These are phyloP conservation scores for Cordyceps cicadae DNA, from an alignment of 2,329 filamentous ascomycete species.

Conservation along the genomic window DNA sequence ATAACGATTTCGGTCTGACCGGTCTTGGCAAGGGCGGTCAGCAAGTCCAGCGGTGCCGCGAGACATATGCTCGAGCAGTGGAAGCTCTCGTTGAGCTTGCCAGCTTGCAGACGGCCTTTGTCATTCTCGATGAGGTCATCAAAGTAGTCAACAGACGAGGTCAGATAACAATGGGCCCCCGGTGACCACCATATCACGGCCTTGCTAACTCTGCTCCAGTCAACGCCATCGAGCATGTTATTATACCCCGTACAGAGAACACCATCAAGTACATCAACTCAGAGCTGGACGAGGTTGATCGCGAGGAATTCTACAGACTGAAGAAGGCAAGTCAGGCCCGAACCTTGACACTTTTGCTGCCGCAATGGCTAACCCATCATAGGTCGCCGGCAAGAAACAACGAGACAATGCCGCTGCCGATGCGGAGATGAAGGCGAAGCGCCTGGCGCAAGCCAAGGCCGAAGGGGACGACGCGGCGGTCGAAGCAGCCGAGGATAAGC, in stretches of 20 bases:
- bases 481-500: slow-evolving; percentile 30
- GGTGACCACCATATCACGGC: slow-evolving; percentile 14
- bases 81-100: slow-evolving; percentile 93
- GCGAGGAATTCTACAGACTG: slow-evolving; percentile 94
- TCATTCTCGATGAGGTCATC: slow-evolving; percentile 97
- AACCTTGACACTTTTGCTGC: neutral
- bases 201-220: slow-evolving; percentile 41
- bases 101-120: slow-evolving; percentile 92
- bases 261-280: slow-evolving; percentile 99
- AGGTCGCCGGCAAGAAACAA: slow-evolving; percentile 75
- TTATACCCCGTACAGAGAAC: slow-evolving; percentile 95
- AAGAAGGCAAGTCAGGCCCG: slow-evolving; percentile 56
- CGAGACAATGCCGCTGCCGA: slow-evolving; percentile 64
- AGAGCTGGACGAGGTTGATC: slow-evolving; percentile 91
- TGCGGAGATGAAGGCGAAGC: slow-evolving; percentile 67
- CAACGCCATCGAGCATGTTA: slow-evolving; percentile 93
- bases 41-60: slow-evolving; percentile 87
- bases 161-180: slow-evolving; percentile 28
- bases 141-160: slow-evolving; percentile 97
- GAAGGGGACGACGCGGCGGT: slow-evolving; percentile 26
- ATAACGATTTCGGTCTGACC: slow-evolving; percentile 92
- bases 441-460: slow-evolving; percentile 38
- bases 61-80: slow-evolving; percentile 92
- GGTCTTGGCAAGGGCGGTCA: slow-evolving; percentile 94
- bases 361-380: neutral